Evolutionary conservation across 306 rosid genomes (phyloP), one percentile per base, ranked within the genome.

Genomic region (Pachyrhizus erosus): DNA sequence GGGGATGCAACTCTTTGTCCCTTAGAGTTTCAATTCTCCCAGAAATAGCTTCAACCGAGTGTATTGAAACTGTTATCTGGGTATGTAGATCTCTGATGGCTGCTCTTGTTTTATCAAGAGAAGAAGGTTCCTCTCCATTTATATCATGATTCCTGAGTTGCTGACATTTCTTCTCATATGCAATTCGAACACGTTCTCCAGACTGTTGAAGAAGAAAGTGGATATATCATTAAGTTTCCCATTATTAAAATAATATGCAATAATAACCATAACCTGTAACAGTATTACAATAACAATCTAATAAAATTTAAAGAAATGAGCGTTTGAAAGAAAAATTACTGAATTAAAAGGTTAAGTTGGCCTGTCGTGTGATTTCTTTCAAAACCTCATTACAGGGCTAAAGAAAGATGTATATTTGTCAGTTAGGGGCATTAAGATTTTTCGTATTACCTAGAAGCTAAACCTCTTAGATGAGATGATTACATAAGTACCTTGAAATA

Each of bases 1-100:
- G 99, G 84, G 93, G 97, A 84, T 91, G 97, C 90, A 96, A 84
- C 77, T 96, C 99, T 83, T 92, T 91, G 46, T 96, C 99, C 81
- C 98, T 84, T 43, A 96, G 67, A 76, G 97, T 89, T 84, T 96
- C 97, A 37, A 96, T 93, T 88, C 98, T 89, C 77, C 70, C 75
- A 3, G 98, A 91, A 84, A 92, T 90, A 81, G 92, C 91, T 88
- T 92, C 99, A 69, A 93, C 88, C 3, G 98, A 88, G 84, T 92
- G 99, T 80, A 93, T 92, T 66, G 99, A 96, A 91, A 96, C 94
- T 76, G 88, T 92, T 75, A 96, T 92, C 88, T 87, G 94, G 13
- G 98, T 90, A 62, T 88, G 93, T 76, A 96, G 88, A 86, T 93
- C 98, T 90, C 92, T 86, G 33, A 92, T 91, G 78, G 88, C 60